Evolutionary conservation across 306 rosid genomes (phyloP), one percentile per base, ranked within the genome.

Genomic region (Lupinus albus): DNA sequence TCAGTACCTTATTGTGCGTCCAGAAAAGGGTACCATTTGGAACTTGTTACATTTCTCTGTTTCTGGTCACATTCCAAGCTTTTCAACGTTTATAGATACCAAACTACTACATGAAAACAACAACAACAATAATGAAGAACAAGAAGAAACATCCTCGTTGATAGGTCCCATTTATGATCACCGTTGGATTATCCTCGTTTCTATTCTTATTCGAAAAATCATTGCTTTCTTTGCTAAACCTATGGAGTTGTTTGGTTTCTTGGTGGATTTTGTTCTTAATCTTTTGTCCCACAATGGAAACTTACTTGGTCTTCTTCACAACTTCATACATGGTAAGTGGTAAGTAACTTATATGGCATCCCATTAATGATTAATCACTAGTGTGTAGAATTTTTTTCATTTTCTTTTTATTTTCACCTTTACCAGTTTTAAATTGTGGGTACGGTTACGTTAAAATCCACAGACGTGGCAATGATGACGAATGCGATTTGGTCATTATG

Each of bases 221-320:
- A 69, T 91, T 2, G 75, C 76, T 12, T 7, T 83, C 57, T 54
- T 86, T 8, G 76, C 86, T 53, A 84, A 81, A 55, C 95, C 97
- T 6, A 2, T 91, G 84, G 68, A 83, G 65, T 84, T 84, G 89
- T 67, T 66, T 47, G 97, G 97, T 65, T 63, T 16, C 76, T 41
- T 72, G 17, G 81, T 88, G 9, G 97, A 91, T 6, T 83, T 86
- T 81, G 45, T 78, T 45, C 87, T 91, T 68, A 91, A 88, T 73
- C 88, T 91, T 61, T 80, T 91, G 65, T 88, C 74, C 42, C 79
- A 50, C 46, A 91, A 91, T 71, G 83, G 77, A 28, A 49, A 63
- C 70, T 64, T 84, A 52, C 12, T 56, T 53, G 85, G 89, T 71
- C 74, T 91, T 16, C 64, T 91, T 63, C 74, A 3, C 75, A 79